These are phyloP conservation scores for Populus tremula DNA, from an alignment of 345 rosid species.

Conservation along the genomic window DNA sequence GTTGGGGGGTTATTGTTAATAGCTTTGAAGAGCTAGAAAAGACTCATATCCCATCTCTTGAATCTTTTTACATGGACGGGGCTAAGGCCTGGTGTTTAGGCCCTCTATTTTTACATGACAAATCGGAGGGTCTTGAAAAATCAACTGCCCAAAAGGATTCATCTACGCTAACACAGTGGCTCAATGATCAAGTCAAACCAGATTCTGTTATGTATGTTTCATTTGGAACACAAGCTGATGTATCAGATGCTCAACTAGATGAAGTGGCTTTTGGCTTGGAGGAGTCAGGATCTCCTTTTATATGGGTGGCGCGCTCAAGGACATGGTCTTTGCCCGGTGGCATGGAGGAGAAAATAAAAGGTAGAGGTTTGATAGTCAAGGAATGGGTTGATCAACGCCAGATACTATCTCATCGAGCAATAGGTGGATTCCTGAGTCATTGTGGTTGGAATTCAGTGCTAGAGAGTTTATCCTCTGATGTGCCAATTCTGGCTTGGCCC, in stretches of 20 bases:
- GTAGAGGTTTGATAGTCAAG: constrained; percentile 19
- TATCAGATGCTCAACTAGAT: constrained; percentile 20
- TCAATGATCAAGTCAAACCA: background rate
- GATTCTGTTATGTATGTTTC: constrained; percentile 17
- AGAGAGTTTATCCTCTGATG: constrained; percentile 15
- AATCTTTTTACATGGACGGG: constrained; percentile 15
- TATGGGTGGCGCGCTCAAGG: constrained; percentile 22
- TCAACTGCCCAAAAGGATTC: background rate
- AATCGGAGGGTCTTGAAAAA: background rate
- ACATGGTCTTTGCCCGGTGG: constrained; percentile 7
- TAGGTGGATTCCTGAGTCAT: constrained; percentile 28
- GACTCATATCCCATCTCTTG: constrained; percentile 16
- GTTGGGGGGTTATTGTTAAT: constrained; percentile 26
- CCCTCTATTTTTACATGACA: constrained; percentile 10
- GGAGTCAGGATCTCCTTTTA: constrained; percentile 12
- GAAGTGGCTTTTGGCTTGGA: constrained; percentile 23
- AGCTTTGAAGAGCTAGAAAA: constrained; percentile 25
- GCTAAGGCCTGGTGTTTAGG: constrained; percentile 31
- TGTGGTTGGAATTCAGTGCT: constrained; percentile 28
- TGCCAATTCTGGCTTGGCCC: constrained; percentile 26
- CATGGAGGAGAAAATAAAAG: constrained; percentile 9
- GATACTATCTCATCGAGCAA: constrained; percentile 11
- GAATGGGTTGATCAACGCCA: constrained; percentile 27
- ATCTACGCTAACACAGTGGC: background rate
- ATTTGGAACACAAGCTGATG: constrained; percentile 22